phyloP scores from a whole-genome alignment of 805 yeast species.

The Saccharomyces eubayanus region DNA sequence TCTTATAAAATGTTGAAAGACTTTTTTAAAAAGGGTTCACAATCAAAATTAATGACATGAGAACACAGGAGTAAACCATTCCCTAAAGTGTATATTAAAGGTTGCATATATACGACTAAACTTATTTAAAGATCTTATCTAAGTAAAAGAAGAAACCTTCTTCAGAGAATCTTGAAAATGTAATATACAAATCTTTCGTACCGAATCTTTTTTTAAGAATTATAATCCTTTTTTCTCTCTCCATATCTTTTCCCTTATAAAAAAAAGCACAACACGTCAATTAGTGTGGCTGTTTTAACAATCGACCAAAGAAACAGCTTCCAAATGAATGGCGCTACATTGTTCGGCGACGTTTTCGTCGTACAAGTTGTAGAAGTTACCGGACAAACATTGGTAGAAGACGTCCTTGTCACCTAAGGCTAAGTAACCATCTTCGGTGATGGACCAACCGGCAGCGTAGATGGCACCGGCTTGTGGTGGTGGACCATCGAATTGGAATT shows the following conservation, averaged over 20 bases:
- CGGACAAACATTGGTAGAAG: constrained; percentile 60
- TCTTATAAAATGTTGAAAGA: not conserved
- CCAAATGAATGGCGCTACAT: constrained; percentile 48
- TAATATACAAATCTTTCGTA: not conserved
- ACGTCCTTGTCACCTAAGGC: constrained; percentile 48
- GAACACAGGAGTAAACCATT: not conserved
- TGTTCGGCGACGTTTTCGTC: constrained; percentile 46
- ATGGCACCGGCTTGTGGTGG: constrained; percentile 64
- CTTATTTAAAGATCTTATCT: not conserved
- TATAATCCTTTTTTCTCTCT: not conserved
- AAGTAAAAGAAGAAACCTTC: not conserved
- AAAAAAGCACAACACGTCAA: not conserved
- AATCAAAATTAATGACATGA: not conserved
- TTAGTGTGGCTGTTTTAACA: constrained; percentile 15
- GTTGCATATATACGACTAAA: not conserved
- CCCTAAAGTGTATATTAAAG: not conserved
- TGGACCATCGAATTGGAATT: constrained; percentile 68
- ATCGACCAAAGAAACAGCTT: constrained; percentile 40
- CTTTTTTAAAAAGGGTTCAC: not conserved
- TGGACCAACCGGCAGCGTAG: constrained; percentile 53
- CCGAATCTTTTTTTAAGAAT: not conserved
- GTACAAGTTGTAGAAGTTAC: constrained; percentile 60
- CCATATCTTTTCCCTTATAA: not conserved
- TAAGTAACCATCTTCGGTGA: constrained; percentile 43
- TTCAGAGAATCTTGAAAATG: not conserved